A percentile compares a stretch with the other conserved stretches of the same genome.
These are phyloP conservation scores for Ormosia emarginata DNA, from an alignment of 306 rosid species.

Conservation along the genomic window DNA sequence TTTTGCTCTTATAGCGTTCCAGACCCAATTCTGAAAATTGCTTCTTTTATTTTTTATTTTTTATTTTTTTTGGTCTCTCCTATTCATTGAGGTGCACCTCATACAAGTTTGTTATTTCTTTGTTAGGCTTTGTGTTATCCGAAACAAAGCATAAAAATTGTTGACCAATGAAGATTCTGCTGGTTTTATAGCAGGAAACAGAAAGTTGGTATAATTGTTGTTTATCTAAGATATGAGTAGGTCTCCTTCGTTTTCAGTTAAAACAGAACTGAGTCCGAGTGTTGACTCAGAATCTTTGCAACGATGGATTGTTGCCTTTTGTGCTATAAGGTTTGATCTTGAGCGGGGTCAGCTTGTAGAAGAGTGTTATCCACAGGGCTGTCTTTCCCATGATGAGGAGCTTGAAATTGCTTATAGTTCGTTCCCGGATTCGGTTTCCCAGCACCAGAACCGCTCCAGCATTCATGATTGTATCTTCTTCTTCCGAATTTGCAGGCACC, in stretches of 20 bases:
- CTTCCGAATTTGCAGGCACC: constrained; percentile 59
- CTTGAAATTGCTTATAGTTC: constrained; percentile 74
- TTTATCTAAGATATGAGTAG: constrained; percentile 58
- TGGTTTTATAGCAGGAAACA: too few relatives aligned
- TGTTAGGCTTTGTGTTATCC: constrained; percentile 24
- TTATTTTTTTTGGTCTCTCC: background rate
- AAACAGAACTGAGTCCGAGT: constrained; percentile 53
- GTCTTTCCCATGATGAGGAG: constrained; percentile 70
- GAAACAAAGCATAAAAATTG: background rate
- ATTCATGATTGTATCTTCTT: constrained; percentile 76
- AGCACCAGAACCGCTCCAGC: constrained; percentile 69
- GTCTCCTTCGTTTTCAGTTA: constrained; percentile 67
- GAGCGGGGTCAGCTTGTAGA: constrained; percentile 79
- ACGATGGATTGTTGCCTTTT: constrained; percentile 72
- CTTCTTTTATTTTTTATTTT: background rate
- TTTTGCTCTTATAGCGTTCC: background rate
- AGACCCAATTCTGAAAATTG: background rate
- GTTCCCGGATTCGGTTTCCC: constrained; percentile 79
- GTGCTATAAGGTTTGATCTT: constrained; percentile 79
- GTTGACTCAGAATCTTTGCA: constrained; percentile 62
- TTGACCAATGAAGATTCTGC: constrained; percentile 13
- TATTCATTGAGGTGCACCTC: background rate
- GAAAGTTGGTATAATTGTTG: constrained; percentile 12
- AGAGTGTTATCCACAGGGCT: constrained; percentile 73
- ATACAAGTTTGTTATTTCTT: background rate